A percentile compares a stretch with the other conserved stretches of the same genome.
phyloP scores from a whole-genome alignment of 2,329 filamentous ascomycete species.

The Zarea fungicola region DNA sequence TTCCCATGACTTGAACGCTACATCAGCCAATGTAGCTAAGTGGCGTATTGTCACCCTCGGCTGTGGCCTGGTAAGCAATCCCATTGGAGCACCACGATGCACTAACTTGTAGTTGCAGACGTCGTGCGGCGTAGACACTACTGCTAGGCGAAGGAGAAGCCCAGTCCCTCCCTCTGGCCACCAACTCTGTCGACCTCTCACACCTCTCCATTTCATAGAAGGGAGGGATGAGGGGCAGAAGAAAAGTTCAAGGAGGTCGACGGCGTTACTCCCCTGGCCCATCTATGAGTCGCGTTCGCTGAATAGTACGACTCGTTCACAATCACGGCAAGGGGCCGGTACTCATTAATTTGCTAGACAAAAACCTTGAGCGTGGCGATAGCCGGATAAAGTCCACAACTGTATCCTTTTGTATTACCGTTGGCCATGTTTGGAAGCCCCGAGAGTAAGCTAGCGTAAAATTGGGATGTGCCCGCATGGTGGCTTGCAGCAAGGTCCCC shows the following conservation, averaged over 20 bases:
- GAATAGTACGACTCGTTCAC: no score
- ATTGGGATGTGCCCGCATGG: conserved; percentile 2
- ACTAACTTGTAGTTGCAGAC: background rate
- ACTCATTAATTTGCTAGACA: conserved; percentile 2
- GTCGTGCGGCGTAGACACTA: background rate
- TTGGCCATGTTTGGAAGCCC: conserved; percentile 1
- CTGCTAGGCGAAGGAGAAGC: background rate
- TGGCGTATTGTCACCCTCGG: background rate
- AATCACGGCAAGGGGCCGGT: no score
- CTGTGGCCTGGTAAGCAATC: background rate
- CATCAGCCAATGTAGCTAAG: background rate
- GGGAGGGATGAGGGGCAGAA: background rate
- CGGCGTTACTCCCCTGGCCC: no score
- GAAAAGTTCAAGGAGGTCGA: no score
- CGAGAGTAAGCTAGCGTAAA: no score
- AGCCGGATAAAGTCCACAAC: background rate
- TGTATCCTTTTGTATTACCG: no score
- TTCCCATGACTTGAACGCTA: background rate
- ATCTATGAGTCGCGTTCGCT: no score
- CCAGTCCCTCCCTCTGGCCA: no score
- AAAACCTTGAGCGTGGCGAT: background rate
- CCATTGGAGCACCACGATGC: background rate
- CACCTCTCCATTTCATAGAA: background rate
- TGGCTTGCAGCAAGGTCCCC: conserved; percentile 2
- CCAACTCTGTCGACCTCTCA: no score